Evolutionary conservation across 148 eudicot species (phyloP).

Genomic region (Rhododendron molle): DNA sequence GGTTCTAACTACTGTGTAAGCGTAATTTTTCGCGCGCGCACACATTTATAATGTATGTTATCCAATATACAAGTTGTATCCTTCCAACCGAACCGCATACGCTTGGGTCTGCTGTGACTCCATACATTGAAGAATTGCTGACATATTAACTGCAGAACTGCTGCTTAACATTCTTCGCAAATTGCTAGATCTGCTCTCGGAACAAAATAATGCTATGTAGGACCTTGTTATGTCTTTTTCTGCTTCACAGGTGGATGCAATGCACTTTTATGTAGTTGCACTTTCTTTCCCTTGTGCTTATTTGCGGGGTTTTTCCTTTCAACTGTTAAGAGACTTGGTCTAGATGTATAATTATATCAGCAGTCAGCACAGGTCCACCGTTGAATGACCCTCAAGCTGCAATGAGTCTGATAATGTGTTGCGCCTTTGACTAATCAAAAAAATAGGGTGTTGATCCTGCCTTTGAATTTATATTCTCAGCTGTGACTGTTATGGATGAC

Average conservation of each 20-base stretch:
- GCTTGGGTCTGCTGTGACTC: not conserved
- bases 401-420: not conserved
- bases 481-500: not conserved
- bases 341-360: not conserved
- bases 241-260: not conserved
- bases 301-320: not conserved
- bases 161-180: not conserved
- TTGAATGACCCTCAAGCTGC: not conserved
- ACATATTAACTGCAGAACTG: not conserved
- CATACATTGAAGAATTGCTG: not conserved
- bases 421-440: not conserved
- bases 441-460: not conserved
- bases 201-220: not conserved
- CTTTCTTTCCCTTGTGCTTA: not conserved
- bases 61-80: too few species aligned
- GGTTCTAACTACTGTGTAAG: not conserved
- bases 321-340: not conserved
- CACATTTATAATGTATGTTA: too few species aligned
- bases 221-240: not conserved
- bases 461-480: not conserved
- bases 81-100: not conserved
- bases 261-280: not conserved
- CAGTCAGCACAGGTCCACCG: not conserved
- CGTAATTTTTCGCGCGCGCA: too few species aligned
- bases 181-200: not conserved